These are phyloP conservation scores for Sporothrix curviconia DNA, from an alignment of 2,329 filamentous ascomycete species.

Conservation along the genomic window DNA sequence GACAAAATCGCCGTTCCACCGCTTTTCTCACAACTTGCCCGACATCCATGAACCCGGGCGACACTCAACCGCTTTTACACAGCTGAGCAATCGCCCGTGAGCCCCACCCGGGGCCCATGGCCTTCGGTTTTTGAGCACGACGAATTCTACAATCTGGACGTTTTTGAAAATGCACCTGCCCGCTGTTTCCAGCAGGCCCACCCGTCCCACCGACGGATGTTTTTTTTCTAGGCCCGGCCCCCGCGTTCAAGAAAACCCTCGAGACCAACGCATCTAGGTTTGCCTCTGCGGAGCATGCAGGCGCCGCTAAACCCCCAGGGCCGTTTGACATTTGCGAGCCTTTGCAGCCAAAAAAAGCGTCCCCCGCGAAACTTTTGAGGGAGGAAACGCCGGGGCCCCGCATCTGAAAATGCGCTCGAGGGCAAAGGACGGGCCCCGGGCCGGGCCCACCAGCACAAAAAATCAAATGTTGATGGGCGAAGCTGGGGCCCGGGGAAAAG, in stretches of 20 bases:
- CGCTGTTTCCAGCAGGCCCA: conserved; percentile 45
- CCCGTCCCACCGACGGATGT: conserved; percentile 40
- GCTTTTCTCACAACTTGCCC: conserved; percentile 42
- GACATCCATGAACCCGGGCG: conserved; percentile 41
- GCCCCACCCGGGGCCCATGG: conserved; percentile 4
- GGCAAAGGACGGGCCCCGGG: conserved; percentile 49
- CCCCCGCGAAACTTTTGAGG: conserved; percentile 49
- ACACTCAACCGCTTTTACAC: conserved; percentile 35
- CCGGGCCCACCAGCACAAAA: conserved; percentile 47
- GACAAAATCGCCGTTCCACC: too few species aligned
- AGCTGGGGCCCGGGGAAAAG: conserved; percentile 44
- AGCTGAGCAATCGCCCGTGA: conserved; percentile 20
- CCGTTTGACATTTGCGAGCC: conserved; percentile 43
- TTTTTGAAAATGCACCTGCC: too few species aligned
- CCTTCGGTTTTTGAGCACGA: conserved; percentile 35
- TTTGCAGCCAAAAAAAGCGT: conserved; percentile 47
- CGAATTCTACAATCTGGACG: conserved; percentile 49
- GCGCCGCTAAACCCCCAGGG: conserved; percentile 50
- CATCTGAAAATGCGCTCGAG: conserved; percentile 53
- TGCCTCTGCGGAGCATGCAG: conserved; percentile 52
- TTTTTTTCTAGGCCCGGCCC: too few species aligned
- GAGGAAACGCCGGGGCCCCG: conserved; percentile 45
- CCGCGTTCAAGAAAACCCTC: conserved; percentile 56
- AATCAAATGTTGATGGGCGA: conserved; percentile 41
- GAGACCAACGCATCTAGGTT: conserved; percentile 49